Base-by-base conservation (phyloP, 108 stramenopile species). In the Stephanodiscus minutulus region DNA sequence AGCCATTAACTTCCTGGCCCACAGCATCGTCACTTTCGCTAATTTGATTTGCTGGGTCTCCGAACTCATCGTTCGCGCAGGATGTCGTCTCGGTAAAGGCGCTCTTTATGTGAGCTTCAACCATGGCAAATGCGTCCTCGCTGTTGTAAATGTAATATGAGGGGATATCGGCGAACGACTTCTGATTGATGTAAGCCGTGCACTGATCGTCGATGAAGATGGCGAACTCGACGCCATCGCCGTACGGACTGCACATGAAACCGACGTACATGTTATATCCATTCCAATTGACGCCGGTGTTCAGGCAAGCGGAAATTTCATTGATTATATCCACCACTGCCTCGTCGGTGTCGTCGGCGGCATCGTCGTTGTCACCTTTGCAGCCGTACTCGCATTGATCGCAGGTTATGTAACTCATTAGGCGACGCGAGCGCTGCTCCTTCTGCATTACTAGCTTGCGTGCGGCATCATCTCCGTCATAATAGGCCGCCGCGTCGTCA, bases 191-290 rank as follows among this genome's bases (percentile, higher is more conserved):
- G 48, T 88, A 89, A 12, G 83, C 35, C 3, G 76, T 82, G 67
- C 90, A 91, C 11, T 84, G 76, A 18, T 87, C 63, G 64, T 91
- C 88, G 24, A 87, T 28, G 64, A 89, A 91, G 27, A 91, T 43
- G 68, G 82, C 90, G 24, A 89, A 76, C 58, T 88, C 88, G 24
- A 89, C 85, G 63, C 88, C 88, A 50, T 58, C 57, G 15, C 35
- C 57, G 20, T 58, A 11, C 13, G 57, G 36, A 29, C 57, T 58
- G 57, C 57, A 58, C 57, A 58, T 58, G 57, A 58, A 58, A 13
- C 57, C 57, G 7, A 58, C 17, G 18, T 58, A 58, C 17, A 58
- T 13, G 0, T 33, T 7, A 58, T 58, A 1, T 12, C 36, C 57
- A 37, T 58, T 58, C 57, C 25, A 29, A 17, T 20, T 58, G n/a